Evolutionary conservation across 257 asterid genomes (phyloP), one percentile per base, ranked within the genome.

Genomic region (Ehretia macrophylla): DNA sequence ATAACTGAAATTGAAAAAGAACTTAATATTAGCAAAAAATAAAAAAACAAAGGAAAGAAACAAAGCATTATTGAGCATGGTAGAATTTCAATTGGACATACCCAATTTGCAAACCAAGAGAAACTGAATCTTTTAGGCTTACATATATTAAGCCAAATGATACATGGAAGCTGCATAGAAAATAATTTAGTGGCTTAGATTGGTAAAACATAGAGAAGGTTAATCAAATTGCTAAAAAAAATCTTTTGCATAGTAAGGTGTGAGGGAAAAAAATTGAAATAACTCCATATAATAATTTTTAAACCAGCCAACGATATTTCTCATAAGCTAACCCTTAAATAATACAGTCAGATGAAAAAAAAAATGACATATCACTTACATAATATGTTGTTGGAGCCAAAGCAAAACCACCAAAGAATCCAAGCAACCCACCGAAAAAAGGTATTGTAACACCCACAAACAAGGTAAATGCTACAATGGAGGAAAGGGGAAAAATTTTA

Each of bases 321-420:
- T n/a, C n/a, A n/a, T n/a, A n/a, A n/a, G n/a, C n/a, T n/a, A n/a
- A n/a, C n/a, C n/a, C n/a, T n/a, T n/a, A n/a, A n/a, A n/a, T n/a
- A n/a, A n/a, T n/a, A n/a, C n/a, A n/a, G n/a, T n/a, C n/a, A n/a
- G n/a, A n/a, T n/a, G n/a, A n/a, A n/a, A n/a, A n/a, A n/a, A n/a
- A n/a, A n/a, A n/a, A n/a, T n/a, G n/a, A n/a, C n/a, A n/a, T 38
- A 8, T 20, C 1, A 65, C 96, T 77, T 75, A 89, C 95, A 45
- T 40, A 86, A 64, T 82, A 89, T 0, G 94, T 54, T 17, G 97
- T 89, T 9, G 94, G 97, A 20, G 91, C 94, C 72, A 86, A 75
- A 52, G 89, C 95, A 51, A 89, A 80, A 55, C 97, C 97, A 56
- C 97, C 97, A 52, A 89, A 86, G 78, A 89, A 89, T 59, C 95